phyloP scores from a whole-genome alignment of 441 rosid species.

The Gossypium trilobum region DNA sequence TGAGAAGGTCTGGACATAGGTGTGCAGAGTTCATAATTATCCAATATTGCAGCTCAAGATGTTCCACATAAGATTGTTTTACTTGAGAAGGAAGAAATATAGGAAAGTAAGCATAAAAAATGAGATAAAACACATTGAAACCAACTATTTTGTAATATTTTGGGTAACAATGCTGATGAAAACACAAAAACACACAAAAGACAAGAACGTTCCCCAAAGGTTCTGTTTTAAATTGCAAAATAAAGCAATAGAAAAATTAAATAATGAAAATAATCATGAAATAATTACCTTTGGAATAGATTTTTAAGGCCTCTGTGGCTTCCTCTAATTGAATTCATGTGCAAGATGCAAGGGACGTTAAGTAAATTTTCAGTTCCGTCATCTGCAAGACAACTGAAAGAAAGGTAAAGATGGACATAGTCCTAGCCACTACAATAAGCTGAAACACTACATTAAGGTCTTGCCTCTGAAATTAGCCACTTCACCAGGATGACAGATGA shows the following conservation, averaged over 20 bases:
- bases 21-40: background rate
- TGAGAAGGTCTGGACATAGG: background rate
- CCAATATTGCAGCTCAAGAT: background rate
- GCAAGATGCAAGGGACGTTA: slow-evolving; percentile 68
- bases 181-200: background rate
- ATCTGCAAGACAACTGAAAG: slow-evolving; percentile 26
- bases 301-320: slow-evolving; percentile 67
- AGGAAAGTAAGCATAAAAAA: background rate
- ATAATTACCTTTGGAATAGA: slow-evolving; percentile 54
- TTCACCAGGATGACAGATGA: slow-evolving; percentile 79
- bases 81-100: background rate
- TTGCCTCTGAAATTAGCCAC: slow-evolving; percentile 40
- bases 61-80: background rate
- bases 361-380: slow-evolving; percentile 27
- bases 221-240: background rate
- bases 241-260: background rate
- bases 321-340: slow-evolving; percentile 82
- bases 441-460: slow-evolving; percentile 16
- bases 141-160: background rate
- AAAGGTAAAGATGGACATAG: slow-evolving; percentile 6
- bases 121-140: background rate
- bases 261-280: background rate
- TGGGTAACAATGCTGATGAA: slow-evolving; percentile 2
- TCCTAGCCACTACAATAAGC: slow-evolving; percentile 3
- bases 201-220: background rate